Evolutionary conservation across 306 rosid species (phyloP), one percentile per base, ranked within the genome.

Genomic region (Senna siamea): DNA sequence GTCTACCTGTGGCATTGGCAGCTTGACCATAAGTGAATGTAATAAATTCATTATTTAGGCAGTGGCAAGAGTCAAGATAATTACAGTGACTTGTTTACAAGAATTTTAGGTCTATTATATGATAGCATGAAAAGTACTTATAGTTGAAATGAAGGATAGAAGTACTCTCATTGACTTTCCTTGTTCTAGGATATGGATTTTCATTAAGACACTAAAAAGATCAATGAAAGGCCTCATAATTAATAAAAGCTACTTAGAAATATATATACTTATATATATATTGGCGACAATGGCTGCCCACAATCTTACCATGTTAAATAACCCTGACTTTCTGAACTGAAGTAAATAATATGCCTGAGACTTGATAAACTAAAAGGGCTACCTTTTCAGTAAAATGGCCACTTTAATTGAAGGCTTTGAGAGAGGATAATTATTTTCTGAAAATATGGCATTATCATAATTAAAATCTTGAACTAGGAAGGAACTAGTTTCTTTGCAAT

Each of bases 341-440:
- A n/a, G n/a, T n/a, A n/a, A n/a, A n/a, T n/a, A n/a, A n/a, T 50
- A 17, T 38, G 54, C 17, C 12, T 7, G 58, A 38, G 44, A 74
- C 28, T 18, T 54, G 22, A 53, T 41, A 28, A 18, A 51, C 48
- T 54, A 53, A 9, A 4, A 18, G 14, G 13, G 20, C n/a, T 65
- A 6, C 56, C 5, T 30, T 38, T 5, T 20, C 32, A 37, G 40
- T 26, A 26, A 44, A 67, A 14, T 20, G 12, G 6, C 54, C 32
- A 66, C 46, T 65, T 38, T 26, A 64, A 44, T 64, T 53, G 17
- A 32, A n/a, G 34, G 53, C 63, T 32, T 75, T 48, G 20, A 47
- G 70, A 76, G 35, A 37, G 46, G 34, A 26, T 59, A n/a, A 17
- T 32, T 57, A 38, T 67, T 56, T 67, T 58, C 26, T 47, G 58